Base-by-base conservation (phyloP, 139 green algal genomes). In the Helicosporidium sp. region DNA sequence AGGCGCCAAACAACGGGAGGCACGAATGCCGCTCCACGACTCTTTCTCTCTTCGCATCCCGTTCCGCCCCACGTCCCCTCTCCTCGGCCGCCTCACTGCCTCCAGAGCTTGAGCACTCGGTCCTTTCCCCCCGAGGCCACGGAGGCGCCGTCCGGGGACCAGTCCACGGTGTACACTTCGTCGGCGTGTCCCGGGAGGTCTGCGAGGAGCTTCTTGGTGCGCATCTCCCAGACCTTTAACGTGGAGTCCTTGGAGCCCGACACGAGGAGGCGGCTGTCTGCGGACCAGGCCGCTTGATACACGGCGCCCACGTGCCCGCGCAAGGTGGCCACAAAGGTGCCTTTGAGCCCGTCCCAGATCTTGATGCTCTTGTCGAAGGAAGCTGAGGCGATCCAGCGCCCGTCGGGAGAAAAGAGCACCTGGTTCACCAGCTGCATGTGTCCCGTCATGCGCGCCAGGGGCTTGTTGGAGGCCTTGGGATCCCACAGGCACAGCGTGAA, bases 311-410 rank as follows among this genome's bases (percentile, higher is more conserved):
- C 89, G 57, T 99, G 89, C 1, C 76, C 79, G 1, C 80, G 52
- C 41, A 99, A 74, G 4, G 73, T 88, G 15, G 80, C 74, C n/a
- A 93, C 43, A 54, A 95, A 97, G 7, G 57, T 76, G 25, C 89
- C 89, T 29, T 74, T 89, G 3, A 74, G 4, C 0, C 89, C 89
- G 51, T 95, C 76, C 89, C 89, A 99, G 35, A 99, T 65, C 73
- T 93, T 94, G 23, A 97, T 68, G 17, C 63, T 69, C 69, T 96
- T 96, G 79, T 99, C 89, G 58, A 98, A 98, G 10, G 76, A 92
- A 2, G 83, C 88, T 34, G 61, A 82, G 13, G 82, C 70, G 22
- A 98, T 73, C 70, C 66, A 90, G n/a, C 76, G 68, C 6, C 87
- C 87, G 47, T 98, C 79, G 17, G 89, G 89, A 0, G 83, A 94